Evolutionary conservation across 1,284 basidiomycete genomes (phyloP).

Genomic region (Tremellales sp.): DNA sequence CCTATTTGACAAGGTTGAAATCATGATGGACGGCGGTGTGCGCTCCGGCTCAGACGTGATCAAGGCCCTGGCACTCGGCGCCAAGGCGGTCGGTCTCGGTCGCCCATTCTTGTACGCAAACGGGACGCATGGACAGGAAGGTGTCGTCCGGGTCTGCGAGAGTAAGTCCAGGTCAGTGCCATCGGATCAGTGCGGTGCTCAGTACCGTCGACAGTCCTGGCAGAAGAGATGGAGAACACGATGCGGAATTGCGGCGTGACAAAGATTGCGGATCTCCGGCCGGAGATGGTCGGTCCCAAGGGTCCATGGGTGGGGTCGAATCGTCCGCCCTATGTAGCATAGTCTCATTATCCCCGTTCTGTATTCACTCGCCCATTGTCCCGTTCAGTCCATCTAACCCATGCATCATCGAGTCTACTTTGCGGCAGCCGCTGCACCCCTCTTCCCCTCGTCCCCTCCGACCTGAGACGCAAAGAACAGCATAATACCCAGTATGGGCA

Average conservation of each 20-base stretch:
- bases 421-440: too few species aligned
- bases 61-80: conserved; percentile 57
- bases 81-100: conserved; percentile 57
- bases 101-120: conserved; percentile 55
- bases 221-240: conserved; percentile 53
- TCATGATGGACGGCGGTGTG: conserved; percentile 57
- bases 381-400: too few species aligned
- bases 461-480: conserved; percentile 50
- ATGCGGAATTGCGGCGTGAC: conserved; percentile 55
- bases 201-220: conserved; percentile 45
- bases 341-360: background rate
- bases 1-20: conserved; percentile 52
- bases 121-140: conserved; percentile 54
- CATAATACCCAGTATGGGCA: conserved; percentile 62
- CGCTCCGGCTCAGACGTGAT: conserved; percentile 56
- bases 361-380: conserved; percentile 1
- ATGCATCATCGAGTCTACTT: too few species aligned
- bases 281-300: conserved; percentile 64
- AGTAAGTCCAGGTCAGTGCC: conserved; percentile 40
- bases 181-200: conserved; percentile 1
- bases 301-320: conserved; percentile 45
- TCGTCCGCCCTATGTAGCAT: conserved; percentile 29
- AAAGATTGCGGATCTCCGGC: conserved; percentile 59
- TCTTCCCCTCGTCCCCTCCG: conserved; percentile 22
- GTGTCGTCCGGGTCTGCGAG: conserved; percentile 52